These are phyloP conservation scores for Sinapis alba DNA, from an alignment of 441 rosid species.

Conservation along the genomic window DNA sequence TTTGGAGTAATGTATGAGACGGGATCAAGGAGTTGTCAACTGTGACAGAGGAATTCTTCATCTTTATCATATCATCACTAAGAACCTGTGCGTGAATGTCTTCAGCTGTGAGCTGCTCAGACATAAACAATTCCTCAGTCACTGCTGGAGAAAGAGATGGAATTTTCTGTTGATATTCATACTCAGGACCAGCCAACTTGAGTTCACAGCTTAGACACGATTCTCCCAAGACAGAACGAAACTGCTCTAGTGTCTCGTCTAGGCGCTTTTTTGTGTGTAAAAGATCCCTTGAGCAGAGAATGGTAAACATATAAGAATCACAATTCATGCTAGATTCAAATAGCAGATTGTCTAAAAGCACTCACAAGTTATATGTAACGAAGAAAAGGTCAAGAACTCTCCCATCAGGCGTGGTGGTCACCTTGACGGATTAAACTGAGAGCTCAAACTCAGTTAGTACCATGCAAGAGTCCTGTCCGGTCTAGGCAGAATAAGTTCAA, in stretches of 20 bases:
- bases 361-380: slow-evolving; percentile 80
- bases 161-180: slow-evolving; percentile 54
- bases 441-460: slow-evolving; percentile 88
- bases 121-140: slow-evolving; percentile 61
- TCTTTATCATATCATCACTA: slow-evolving; percentile 58
- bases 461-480: slow-evolving; percentile 68
- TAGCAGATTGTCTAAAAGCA: neutral
- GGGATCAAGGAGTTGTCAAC: slow-evolving; percentile 79
- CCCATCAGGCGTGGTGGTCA: slow-evolving; percentile 77
- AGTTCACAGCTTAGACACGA: slow-evolving; percentile 82
- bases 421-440: slow-evolving; percentile 85
- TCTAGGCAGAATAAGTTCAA: slow-evolving; percentile 73
- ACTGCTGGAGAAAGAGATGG: slow-evolving; percentile 63
- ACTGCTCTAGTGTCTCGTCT: slow-evolving; percentile 56
- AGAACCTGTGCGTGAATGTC: slow-evolving; percentile 60
- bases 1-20: slow-evolving; percentile 75
- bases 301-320: neutral
- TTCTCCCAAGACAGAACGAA: slow-evolving; percentile 69
- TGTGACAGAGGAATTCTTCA: slow-evolving; percentile 54
- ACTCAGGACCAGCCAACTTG: slow-evolving; percentile 66
- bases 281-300: slow-evolving; percentile 55
- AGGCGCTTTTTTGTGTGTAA: slow-evolving; percentile 65
- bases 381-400: slow-evolving; percentile 89
- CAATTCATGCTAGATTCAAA: neutral
- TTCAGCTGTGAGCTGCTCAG: slow-evolving; percentile 52